Percentiles rank a stretch among this genome's conserved stretches.
These are phyloP conservation scores for Phyllosticta citrichinensis DNA, from an alignment of 2,329 filamentous ascomycete genomes.

Conservation along the genomic window DNA sequence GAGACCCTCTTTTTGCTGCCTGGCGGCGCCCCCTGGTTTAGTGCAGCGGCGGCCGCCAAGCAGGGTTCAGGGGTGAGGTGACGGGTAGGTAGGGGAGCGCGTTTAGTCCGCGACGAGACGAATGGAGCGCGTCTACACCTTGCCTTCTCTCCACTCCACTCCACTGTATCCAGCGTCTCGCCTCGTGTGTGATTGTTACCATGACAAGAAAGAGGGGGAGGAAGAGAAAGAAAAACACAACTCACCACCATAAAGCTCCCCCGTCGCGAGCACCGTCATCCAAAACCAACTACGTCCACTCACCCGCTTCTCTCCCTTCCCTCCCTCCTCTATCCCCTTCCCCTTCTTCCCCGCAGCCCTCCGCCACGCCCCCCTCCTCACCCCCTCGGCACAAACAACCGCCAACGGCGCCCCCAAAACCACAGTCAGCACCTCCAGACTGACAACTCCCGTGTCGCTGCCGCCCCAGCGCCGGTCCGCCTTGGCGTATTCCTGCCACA, in stretches of 20 bases:
- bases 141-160: too few relatives aligned
- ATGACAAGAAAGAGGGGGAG: background rate
- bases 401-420: slow-evolving; percentile 49
- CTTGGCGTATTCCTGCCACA: slow-evolving; percentile 59
- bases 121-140: too few relatives aligned
- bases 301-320: slow-evolving; percentile 25
- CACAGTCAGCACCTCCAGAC: slow-evolving; percentile 52
- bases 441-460: slow-evolving; percentile 48
- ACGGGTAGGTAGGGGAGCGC: too few relatives aligned
- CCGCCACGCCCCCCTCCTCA: slow-evolving; percentile 28
- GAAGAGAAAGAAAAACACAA: background rate
- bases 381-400: slow-evolving; percentile 45
- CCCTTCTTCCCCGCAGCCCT: background rate
- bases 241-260: slow-evolving; percentile 51
- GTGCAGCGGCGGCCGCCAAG: too few relatives aligned
- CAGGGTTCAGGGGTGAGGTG: too few relatives aligned
- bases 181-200: too few relatives aligned
- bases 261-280: slow-evolving; percentile 50
- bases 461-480: slow-evolving; percentile 52
- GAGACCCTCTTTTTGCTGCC: too few relatives aligned
- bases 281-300: slow-evolving; percentile 37
- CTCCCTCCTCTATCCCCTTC: too few relatives aligned
- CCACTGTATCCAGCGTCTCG: too few relatives aligned
- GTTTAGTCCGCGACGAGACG: too few relatives aligned
- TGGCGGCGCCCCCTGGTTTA: too few relatives aligned